Conservation (phyloP, 2,329 filamentous ascomycete species). For the Cordyceps fumosorosea region DNA sequence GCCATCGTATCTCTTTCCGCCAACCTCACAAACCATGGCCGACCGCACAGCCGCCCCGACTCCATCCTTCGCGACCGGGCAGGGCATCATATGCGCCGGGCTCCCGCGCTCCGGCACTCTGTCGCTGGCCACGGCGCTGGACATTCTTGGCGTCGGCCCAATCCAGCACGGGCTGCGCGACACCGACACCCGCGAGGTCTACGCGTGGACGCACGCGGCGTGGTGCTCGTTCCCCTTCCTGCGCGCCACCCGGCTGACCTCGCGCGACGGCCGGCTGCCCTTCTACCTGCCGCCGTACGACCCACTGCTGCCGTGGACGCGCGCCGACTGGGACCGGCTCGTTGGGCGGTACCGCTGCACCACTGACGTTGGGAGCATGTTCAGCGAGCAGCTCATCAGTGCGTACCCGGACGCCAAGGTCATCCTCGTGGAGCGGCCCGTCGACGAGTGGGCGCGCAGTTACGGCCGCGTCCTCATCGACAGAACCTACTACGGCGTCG, state of each 20-base stretch:
- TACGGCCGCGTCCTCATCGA: constrained; percentile 18
- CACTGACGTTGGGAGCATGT: constrained; percentile 5
- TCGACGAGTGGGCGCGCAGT: constrained; percentile 17
- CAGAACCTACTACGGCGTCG: not conserved
- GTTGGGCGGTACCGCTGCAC: not conserved
- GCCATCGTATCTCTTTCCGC: no score
- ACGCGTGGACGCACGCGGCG: constrained; percentile 6
- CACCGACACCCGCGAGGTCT: not conserved
- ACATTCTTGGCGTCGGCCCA: constrained; percentile 1
- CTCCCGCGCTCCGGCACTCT: constrained; percentile 2
- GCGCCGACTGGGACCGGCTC: constrained; percentile 1
- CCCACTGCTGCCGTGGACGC: not conserved
- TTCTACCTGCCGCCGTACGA: not conserved
- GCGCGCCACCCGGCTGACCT: not conserved
- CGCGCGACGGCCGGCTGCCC: not conserved
- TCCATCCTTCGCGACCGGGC: not conserved
- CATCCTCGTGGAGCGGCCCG: constrained; percentile 19
- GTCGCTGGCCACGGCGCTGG: constrained; percentile 1
- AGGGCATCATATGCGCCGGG: constrained; percentile 8
- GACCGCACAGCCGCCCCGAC: not conserved
- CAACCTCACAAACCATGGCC: not conserved
- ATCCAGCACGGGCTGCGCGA: not conserved
- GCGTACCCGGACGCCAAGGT: constrained; percentile 19
- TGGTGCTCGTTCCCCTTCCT: constrained; percentile 1
- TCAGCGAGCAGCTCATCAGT: not conserved